Conservation (phyloP, 805 yeast genomes). For the Kodamaea jinghongensis region DNA sequence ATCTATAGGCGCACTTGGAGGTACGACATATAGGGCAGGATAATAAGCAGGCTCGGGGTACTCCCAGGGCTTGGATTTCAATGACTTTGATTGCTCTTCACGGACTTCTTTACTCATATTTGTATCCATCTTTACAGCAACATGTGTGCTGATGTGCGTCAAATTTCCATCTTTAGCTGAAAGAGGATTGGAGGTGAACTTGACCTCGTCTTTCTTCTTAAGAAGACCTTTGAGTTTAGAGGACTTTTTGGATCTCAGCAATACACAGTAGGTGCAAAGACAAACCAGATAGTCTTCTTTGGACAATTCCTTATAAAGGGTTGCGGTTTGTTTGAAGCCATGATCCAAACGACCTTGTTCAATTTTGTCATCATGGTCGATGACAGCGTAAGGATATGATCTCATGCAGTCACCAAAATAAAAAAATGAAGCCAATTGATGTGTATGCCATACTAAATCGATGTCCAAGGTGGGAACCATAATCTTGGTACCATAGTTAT, state of each 20-base stretch:
- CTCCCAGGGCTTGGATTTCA: constrained; percentile 2
- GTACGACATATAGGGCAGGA: constrained; percentile 11
- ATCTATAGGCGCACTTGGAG: constrained; percentile 10
- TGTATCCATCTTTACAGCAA: constrained; percentile 2
- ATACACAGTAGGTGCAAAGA: constrained; percentile 12
- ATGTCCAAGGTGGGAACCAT: constrained; percentile 27
- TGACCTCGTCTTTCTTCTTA: background rate
- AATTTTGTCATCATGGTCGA: constrained; percentile 5
- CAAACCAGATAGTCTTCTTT: constrained; percentile 13
- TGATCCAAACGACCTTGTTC: constrained; percentile 1
- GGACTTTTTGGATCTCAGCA: background rate
- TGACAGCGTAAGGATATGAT: constrained; percentile 12
- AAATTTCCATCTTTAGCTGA: background rate
- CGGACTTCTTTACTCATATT: background rate
- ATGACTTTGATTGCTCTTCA: background rate
- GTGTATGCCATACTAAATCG: constrained; percentile 29
- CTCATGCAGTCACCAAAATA: constrained; percentile 17
- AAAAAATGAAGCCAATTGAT: constrained; percentile 16
- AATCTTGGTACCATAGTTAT: constrained; percentile 1
- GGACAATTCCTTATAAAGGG: constrained; percentile 9
- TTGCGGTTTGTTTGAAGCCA: constrained; percentile 12
- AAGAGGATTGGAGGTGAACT: background rate
- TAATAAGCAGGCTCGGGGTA: constrained; percentile 1
- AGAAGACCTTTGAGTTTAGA: background rate
- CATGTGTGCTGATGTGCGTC: constrained; percentile 8